phyloP scores from a whole-genome alignment of 345 rosid species.

The Gossypium stocksii region DNA sequence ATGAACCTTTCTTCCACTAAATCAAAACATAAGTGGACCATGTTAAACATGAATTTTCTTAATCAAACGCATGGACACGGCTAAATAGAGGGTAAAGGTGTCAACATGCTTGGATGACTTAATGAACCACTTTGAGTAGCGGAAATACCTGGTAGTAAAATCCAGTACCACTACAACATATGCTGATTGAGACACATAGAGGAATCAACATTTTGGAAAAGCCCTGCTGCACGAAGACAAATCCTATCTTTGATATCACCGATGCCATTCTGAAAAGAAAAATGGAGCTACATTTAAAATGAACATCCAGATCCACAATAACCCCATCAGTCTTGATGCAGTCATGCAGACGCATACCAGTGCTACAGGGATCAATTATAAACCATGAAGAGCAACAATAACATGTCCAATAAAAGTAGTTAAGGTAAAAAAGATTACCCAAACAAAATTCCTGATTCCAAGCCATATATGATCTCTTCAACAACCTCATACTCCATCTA shows the following conservation, averaged over 20 bases:
- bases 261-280: conserved; percentile 77
- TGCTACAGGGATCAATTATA: neutral
- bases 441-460: conserved; percentile 92
- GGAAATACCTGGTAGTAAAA: conserved; percentile 81
- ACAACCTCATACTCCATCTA: conserved; percentile 94
- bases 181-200: conserved; percentile 71
- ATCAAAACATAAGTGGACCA: conserved; percentile 3
- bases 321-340: neutral
- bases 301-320: neutral
- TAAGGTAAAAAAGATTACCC: conserved; percentile 50
- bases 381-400: neutral
- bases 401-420: neutral
- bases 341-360: neutral
- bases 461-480: conserved; percentile 94
- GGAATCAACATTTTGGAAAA: conserved; percentile 66
- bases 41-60: neutral
- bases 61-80: neutral
- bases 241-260: conserved; percentile 97
- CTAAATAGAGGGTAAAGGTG: neutral
- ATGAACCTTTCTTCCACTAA: conserved; percentile 4
- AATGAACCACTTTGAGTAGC: neutral
- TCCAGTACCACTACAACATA: conserved; percentile 86
- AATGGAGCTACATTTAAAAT: conserved; percentile 6
- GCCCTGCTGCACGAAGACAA: conserved; percentile 83
- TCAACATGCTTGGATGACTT: neutral